Evolutionary conservation across 1,284 basidiomycete genomes (phyloP), one percentile per base, ranked within the genome.

Genomic region (Lignosus rhinocerotis): DNA sequence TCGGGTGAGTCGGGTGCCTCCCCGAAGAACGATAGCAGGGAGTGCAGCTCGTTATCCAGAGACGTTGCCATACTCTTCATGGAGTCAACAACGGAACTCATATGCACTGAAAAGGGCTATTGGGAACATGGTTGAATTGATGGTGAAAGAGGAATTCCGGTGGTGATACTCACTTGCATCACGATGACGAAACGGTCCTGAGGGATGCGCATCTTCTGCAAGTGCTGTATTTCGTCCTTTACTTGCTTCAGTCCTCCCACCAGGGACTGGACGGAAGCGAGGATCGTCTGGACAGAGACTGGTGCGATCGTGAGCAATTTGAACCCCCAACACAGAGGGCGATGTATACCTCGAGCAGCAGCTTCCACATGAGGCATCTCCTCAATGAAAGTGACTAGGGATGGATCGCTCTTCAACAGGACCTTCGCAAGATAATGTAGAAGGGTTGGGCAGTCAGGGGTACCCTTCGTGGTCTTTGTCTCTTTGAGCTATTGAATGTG

Each of bases 401-500:
- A 76, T 0, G 89, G 82, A 67, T 94, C 87, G 11, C 80, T 81
- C 44, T 85, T 81, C 59, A 92, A 72, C n/a, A 96, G 77, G 6
- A 92, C 80, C 50, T 83, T 80, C 7, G 92, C 92, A 25, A 96
- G 69, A 70, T 94, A 96, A 72, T 97, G 94, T 30, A 97, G 76
- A 25, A 97, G 77, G 0, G 92, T 96, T 0, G 93, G 92, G 65
- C 92, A 95, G 1, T 85, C 84, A 0, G 82, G 55, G 0, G 82
- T 81, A 0, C 84, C 83, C 58, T 84, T 86, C 0, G 83, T 84
- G 0, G 92, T 90, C 74, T 86, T 92, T 0, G 90, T 96, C 65
- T 96, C 94, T 67, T 85, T 89, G 73, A 96, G 74, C 93, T 94
- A 61, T 17, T 44, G 14, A 7, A 6, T 30, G 11, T 8, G 9